Evolutionary conservation across 2,329 filamentous ascomycete genomes (phyloP).

Genomic region (Diaporthe australafricana): DNA sequence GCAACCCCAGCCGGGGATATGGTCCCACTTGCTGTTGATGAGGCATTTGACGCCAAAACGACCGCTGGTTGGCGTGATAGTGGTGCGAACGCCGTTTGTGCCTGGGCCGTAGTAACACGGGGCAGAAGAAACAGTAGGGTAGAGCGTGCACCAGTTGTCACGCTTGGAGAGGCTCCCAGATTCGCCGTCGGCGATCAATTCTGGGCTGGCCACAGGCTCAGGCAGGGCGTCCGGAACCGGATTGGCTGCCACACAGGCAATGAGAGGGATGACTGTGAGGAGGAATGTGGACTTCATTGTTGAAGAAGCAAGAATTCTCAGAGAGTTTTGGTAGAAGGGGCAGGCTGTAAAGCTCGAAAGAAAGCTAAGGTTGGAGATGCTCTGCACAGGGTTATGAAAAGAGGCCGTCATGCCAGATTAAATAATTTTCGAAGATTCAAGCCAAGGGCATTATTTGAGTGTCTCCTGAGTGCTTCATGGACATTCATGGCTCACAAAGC

Average conservation of each 20-base stretch:
- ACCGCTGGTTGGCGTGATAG: constrained; percentile 7
- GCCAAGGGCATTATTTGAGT: neutral
- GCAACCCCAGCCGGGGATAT: constrained; percentile 14
- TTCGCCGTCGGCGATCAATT: neutral
- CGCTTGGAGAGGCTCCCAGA: constrained; percentile 13
- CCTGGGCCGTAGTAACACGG: constrained; percentile 7
- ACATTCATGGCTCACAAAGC: neutral
- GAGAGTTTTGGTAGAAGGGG: neutral
- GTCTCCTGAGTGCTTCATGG: neutral
- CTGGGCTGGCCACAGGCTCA: neutral
- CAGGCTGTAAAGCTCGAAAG: neutral
- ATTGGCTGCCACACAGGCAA: neutral
- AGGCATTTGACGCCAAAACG: constrained; percentile 16
- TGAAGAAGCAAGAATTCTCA: neutral
- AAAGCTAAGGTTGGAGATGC: neutral
- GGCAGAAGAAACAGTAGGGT: constrained; percentile 3
- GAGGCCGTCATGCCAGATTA: neutral
- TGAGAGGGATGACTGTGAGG: neutral
- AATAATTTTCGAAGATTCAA: neutral
- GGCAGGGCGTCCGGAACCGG: neutral
- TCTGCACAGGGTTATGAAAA: neutral
- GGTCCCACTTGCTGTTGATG: constrained; percentile 11
- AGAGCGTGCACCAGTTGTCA: constrained; percentile 14
- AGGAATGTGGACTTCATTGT: constrained; percentile 1
- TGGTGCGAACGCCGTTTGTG: constrained; percentile 14